Conservation (phyloP, 208 protist species). For the Tritrichomonas foetus region DNA sequence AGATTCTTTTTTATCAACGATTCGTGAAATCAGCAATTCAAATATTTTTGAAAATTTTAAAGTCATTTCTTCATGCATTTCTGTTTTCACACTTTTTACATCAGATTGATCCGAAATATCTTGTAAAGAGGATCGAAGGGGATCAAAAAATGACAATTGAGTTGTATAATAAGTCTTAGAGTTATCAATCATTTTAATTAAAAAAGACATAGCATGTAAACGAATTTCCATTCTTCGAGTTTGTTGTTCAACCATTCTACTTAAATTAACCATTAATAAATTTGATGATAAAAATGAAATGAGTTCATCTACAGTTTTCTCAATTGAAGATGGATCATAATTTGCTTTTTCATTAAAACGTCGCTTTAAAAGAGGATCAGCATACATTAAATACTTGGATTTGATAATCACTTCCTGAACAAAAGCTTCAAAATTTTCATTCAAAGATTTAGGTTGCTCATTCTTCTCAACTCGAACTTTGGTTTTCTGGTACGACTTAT, state of each 20-base stretch:
- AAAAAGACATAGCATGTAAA: background rate
- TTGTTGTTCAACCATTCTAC: background rate
- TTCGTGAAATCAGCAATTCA: background rate
- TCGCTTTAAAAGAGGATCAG: background rate
- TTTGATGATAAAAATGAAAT: background rate
- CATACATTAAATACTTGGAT: background rate
- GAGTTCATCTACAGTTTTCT: background rate
- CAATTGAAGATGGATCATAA: background rate
- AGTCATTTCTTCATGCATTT: background rate
- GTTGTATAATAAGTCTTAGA: background rate
- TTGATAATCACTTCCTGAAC: background rate
- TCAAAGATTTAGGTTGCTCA: background rate
- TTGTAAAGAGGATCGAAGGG: background rate
- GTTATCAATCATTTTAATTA: background rate
- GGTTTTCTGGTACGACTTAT: background rate
- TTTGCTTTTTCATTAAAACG: background rate
- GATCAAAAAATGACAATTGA: background rate
- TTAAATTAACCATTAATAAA: background rate
- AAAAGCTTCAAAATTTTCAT: background rate
- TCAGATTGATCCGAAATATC: background rate
- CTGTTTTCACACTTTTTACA: background rate
- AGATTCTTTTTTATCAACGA: background rate
- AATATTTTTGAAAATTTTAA: background rate
- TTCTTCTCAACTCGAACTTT: background rate
- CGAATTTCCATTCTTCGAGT: background rate